These are phyloP conservation scores for Metschnikowia baotianmanensis DNA, from an alignment of 805 yeast species.

Conservation along the genomic window DNA sequence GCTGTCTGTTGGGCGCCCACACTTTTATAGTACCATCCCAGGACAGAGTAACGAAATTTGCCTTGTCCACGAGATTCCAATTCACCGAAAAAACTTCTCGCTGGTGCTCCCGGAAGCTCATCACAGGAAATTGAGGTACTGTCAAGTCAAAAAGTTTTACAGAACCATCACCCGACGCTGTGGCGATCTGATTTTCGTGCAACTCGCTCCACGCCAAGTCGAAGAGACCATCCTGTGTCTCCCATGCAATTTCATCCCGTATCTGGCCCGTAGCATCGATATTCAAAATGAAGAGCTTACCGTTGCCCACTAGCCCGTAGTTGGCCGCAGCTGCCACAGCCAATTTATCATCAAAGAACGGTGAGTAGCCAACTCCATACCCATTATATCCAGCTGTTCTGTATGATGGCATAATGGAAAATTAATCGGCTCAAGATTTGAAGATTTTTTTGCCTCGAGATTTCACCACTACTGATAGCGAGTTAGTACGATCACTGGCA, in stretches of 20 bases:
- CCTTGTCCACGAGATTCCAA: constrained; percentile 72
- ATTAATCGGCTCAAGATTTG: background rate
- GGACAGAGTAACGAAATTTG: constrained; percentile 69
- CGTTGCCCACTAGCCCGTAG: constrained; percentile 93
- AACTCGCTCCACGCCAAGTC: constrained; percentile 87
- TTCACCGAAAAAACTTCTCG: constrained; percentile 70
- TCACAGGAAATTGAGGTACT: constrained; percentile 65
- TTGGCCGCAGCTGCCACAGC: constrained; percentile 92
- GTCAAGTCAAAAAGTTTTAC: constrained; percentile 77
- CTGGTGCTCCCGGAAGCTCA: constrained; percentile 73
- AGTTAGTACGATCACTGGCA: too few species aligned
- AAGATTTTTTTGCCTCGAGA: too few species aligned
- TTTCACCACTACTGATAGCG: too few species aligned
- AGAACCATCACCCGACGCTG: constrained; percentile 89
- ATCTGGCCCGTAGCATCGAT: constrained; percentile 68
- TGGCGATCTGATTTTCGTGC: constrained; percentile 81
- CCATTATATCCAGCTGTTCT: constrained; percentile 83
- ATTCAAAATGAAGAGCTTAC: constrained; percentile 68
- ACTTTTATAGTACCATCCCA: constrained; percentile 91
- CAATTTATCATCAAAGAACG: constrained; percentile 82
- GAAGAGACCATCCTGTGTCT: constrained; percentile 91
- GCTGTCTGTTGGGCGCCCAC: constrained; percentile 64
- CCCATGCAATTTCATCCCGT: constrained; percentile 55
- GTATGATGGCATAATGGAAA: constrained; percentile 59
- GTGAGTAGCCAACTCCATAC: constrained; percentile 84